Base-by-base conservation (phyloP, 495 filamentous ascomycete genomes). In the Bacidia gigantensis region DNA sequence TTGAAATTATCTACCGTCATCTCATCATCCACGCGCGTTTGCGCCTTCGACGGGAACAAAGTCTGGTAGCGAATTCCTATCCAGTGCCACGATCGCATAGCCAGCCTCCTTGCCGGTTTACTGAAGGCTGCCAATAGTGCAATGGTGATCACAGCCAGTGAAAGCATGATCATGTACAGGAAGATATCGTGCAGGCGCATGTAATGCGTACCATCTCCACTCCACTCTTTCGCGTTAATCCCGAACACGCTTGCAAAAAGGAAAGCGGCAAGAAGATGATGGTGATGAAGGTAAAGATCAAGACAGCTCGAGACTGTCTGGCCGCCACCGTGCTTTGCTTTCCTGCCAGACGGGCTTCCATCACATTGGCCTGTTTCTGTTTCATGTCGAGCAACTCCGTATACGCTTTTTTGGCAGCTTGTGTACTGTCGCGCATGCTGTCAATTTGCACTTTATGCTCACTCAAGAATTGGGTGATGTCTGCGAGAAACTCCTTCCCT, bases 241-340 rank as follows among this genome's bases (percentile, higher is more conserved):
- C 80, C 80, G 50, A 83, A 83, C 1, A 84, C 58, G 7, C 76
- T 76, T 0, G 80, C 82, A 61, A 84, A 83, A 65, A 84, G 18
- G 73, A 78, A 2, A 83, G 63, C 0, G 80, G 80, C 10, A 84
- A 64, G 61, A 83, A 83, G 21, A 83, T 76, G 52, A 84, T 77
- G 21, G 77, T 82, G 62, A 83, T 81, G 10, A 78, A 78, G 17
- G 79, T 84, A 59, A 84, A 83, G 21, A 83, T 79, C 78, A 83
- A 81, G 22, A 83, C 71, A 10, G 79, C 76, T 35, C 76, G 70
- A 35, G 77, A 79, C 56, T 83, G 80, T 35, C 72, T 74, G 26
- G 76, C 75, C 0, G 80, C 78, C 0, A 82, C 75, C 52, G 83
- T 77, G 3, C 78, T 76, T 51, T 83, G 77, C 53, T 79, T 66